phyloP scores from a whole-genome alignment of 2,329 filamentous ascomycete genomes.

The Setomelanomma holmii region DNA sequence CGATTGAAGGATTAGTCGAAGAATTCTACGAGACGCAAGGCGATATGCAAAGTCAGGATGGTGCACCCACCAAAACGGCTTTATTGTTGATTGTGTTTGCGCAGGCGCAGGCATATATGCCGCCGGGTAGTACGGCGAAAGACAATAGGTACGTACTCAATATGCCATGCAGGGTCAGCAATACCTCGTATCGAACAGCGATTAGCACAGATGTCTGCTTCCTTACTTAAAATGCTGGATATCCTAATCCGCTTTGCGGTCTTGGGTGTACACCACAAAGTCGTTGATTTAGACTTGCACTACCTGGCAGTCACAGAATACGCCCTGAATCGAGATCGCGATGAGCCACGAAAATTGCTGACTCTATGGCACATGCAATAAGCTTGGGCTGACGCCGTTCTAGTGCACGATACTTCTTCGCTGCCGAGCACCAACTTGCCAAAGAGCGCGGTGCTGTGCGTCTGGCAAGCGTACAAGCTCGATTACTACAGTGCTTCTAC shows the following conservation, averaged over 20 bases:
- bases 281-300: too few species aligned
- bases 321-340: too few species aligned
- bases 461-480: constrained; percentile 65
- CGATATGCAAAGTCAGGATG: constrained; percentile 49
- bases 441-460: constrained; percentile 62
- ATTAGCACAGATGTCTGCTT: too few species aligned
- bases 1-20: constrained; percentile 55
- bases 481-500: constrained; percentile 65
- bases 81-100: constrained; percentile 63
- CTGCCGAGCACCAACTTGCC: constrained; percentile 53
- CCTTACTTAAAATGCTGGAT: too few species aligned
- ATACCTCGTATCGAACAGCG: too few species aligned
- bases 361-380: not conserved
- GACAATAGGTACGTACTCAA: constrained; percentile 36
- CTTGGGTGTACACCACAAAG: too few species aligned
- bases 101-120: constrained; percentile 56
- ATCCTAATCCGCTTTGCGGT: too few species aligned
- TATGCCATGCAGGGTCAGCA: too few species aligned
- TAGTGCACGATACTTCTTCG: constrained; percentile 53
- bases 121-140: constrained; percentile 30
- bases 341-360: not conserved
- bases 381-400: not conserved
- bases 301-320: too few species aligned
- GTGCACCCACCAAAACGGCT: constrained; percentile 53
- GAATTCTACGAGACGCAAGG: constrained; percentile 57